Evolutionary conservation across 495 filamentous ascomycete species (phyloP).

Genomic region (Lineolata rhizophorae): DNA sequence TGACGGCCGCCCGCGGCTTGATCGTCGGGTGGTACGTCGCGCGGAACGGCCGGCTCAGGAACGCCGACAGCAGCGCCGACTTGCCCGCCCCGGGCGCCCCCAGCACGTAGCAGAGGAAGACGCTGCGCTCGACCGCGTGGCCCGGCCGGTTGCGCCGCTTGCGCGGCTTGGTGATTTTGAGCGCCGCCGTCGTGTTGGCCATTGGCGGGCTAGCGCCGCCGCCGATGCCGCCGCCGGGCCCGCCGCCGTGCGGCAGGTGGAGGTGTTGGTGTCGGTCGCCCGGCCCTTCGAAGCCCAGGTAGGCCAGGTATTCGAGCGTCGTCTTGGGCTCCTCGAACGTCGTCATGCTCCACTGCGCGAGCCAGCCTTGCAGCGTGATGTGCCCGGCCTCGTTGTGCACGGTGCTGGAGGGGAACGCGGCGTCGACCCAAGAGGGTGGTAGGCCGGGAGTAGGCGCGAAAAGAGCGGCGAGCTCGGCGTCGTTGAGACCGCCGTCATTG

Average conservation of each 20-base stretch:
- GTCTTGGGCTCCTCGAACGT: conserved; percentile 91
- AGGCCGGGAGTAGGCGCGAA: conserved; percentile 89
- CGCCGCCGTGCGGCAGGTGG: too few relatives aligned
- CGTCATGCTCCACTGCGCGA: conserved; percentile 99
- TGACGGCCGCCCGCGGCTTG: conserved; percentile 78
- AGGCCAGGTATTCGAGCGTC: conserved; percentile 84
- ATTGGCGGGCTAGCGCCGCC: too few relatives aligned
- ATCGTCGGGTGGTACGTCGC: conserved; percentile 84
- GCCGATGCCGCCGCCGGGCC: too few relatives aligned
- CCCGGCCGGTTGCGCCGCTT: conserved; percentile 45
- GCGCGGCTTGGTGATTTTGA: conserved; percentile 80
- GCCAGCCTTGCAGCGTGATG: conserved; percentile 92
- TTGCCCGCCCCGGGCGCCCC: conserved; percentile 71
- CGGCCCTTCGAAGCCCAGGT: conserved; percentile 61
- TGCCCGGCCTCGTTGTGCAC: conserved; percentile 88
- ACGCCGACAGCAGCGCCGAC: conserved; percentile 69
- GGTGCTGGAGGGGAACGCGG: conserved; percentile 75
- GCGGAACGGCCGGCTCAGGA: conserved; percentile 72
- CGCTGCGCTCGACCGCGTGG: conserved; percentile 75
- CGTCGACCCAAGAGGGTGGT: conserved; percentile 66
- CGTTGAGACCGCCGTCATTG: conserved; percentile 84
- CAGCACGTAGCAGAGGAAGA: conserved; percentile 88
- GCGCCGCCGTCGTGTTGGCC: conserved; percentile 53
- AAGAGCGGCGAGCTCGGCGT: conserved; percentile 58
- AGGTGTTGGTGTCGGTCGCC: too few relatives aligned